These are phyloP conservation scores for Trametes sanguinea DNA, from an alignment of 768 basidiomycete species.

Conservation along the genomic window DNA sequence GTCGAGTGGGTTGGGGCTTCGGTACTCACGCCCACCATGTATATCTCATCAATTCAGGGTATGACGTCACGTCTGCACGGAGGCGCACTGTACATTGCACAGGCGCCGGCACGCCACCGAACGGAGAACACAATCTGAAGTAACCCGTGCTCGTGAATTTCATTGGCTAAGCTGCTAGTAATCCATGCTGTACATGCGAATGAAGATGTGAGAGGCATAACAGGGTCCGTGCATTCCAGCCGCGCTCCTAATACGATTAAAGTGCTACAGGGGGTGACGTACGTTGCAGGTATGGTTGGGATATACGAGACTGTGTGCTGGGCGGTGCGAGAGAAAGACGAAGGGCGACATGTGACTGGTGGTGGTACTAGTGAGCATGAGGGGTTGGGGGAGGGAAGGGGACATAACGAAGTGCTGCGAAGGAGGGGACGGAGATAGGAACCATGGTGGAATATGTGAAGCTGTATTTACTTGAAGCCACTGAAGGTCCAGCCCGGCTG, in stretches of 20 bases:
- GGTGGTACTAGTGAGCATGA: constrained; percentile 30
- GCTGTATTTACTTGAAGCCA: constrained; percentile 39
- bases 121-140: too few species aligned
- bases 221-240: constrained; percentile 22
- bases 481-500: constrained; percentile 76
- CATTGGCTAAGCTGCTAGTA: constrained; percentile 10
- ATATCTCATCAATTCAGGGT: background rate
- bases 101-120: too few species aligned
- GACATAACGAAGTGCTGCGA: background rate
- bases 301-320: constrained; percentile 25
- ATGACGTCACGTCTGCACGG: constrained; percentile 12
- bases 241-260: constrained; percentile 24
- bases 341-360: constrained; percentile 6
- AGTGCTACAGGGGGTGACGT: constrained; percentile 26
- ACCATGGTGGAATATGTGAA: too few species aligned
- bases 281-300: constrained; percentile 14
- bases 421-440: too few species aligned
- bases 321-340: constrained; percentile 4
- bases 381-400: constrained; percentile 2
- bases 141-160: background rate
- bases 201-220: constrained; percentile 7
- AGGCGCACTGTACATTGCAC: too few species aligned
- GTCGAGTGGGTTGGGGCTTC: background rate
- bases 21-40: background rate
- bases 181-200: constrained; percentile 15